Evolutionary conservation across 441 rosid species (phyloP).

Genomic region (Arabidopsis lyrata): DNA sequence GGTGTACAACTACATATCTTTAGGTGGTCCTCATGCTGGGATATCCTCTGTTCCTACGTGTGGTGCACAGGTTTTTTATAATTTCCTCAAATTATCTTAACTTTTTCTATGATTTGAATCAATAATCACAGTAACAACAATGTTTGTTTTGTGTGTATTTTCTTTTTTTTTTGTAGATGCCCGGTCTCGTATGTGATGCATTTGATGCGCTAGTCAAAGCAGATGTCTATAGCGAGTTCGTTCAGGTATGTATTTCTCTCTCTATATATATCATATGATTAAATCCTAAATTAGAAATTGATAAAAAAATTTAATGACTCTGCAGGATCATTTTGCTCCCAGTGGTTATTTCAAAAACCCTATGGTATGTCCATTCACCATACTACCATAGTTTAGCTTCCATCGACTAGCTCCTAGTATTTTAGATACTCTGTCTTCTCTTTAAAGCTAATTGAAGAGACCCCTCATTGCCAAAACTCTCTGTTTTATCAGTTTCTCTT

Average conservation of each 20-base stretch:
- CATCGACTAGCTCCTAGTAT: slow-evolving; percentile 54
- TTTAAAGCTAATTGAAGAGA: not conserved
- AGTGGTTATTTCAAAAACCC: slow-evolving; percentile 56
- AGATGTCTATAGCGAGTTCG: too few species aligned
- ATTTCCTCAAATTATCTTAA: not conserved
- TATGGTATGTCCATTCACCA: slow-evolving; percentile 51
- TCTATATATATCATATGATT: too few species aligned
- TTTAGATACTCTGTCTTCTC: not conserved
- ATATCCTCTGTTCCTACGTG: slow-evolving; percentile 54
- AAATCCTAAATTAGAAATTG: too few species aligned
- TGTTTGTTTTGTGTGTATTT: not conserved
- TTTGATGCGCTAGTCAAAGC: too few species aligned
- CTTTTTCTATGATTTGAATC: not conserved
- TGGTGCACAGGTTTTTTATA: slow-evolving; percentile 52
- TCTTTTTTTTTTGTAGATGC: too few species aligned
- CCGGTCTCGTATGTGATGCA: too few species aligned
- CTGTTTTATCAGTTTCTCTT: not conserved
- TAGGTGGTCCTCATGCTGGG: slow-evolving; percentile 98
- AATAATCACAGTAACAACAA: slow-evolving; percentile 1
- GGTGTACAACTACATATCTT: slow-evolving; percentile 78
- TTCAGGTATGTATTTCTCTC: too few species aligned
- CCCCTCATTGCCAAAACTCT: not conserved
- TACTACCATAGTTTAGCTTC: not conserved
- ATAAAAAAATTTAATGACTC: too few species aligned
- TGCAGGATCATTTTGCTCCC: too few species aligned